phyloP scores from a whole-genome alignment of 192 early-diverging fungal genomes.

The Dissophora globulifera region DNA sequence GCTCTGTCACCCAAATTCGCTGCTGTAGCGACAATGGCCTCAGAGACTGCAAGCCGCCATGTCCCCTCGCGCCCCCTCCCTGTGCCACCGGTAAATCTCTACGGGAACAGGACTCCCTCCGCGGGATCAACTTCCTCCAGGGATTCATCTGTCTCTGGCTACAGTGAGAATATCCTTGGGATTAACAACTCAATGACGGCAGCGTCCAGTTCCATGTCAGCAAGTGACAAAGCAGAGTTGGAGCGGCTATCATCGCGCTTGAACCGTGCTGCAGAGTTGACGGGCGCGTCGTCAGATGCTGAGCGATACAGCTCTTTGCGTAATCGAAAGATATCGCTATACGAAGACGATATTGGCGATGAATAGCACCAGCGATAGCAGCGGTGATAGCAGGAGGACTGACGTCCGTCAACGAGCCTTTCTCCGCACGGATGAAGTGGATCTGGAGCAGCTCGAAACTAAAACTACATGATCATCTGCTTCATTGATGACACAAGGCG shows the following conservation, averaged over 20 bases:
- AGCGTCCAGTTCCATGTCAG: not conserved
- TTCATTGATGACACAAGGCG: not conserved
- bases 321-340: conserved; percentile 38
- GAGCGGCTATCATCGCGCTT: conserved; percentile 25
- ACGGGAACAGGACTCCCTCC: conserved; percentile 1
- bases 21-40: conserved; percentile 43
- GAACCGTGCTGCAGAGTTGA: conserved; percentile 18
- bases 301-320: not conserved
- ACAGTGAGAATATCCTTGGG: conserved; percentile 11
- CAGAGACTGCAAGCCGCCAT: conserved; percentile 13
- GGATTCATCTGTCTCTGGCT: not conserved
- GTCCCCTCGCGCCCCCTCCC: conserved; percentile 29
- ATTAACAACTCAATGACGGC: conserved; percentile 1
- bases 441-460: conserved; percentile 16
- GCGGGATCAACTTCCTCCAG: conserved; percentile 17
- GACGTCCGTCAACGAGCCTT: not conserved
- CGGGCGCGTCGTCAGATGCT: not conserved
- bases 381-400: too few relatives aligned
- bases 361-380: not conserved
- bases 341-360: conserved; percentile 21
- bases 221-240: conserved; percentile 4
- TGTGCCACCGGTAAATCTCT: conserved; percentile 28
- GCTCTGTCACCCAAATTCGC: conserved; percentile 31
- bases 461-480: not conserved
- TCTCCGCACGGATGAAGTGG: not conserved